Base-by-base conservation (phyloP, 192 early-diverging fungal genomes). In the Coemansia reversa region DNA sequence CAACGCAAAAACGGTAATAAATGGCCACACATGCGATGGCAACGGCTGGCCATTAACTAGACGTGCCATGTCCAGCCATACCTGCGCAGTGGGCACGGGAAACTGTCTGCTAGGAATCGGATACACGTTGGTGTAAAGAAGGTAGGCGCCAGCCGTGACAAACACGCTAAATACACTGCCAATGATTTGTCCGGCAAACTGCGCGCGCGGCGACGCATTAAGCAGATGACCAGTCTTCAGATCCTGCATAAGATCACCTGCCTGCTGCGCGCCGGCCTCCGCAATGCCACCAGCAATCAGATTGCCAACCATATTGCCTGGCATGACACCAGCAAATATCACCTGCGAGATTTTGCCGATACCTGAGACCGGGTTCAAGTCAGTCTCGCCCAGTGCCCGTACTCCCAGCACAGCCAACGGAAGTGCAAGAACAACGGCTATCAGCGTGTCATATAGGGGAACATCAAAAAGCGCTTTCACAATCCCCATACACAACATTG, bases 311-410 rank as follows among this genome's bases (percentile, higher is more conserved):
- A 91, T 81, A 6, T 83, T 83, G 5, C 89, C 89, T 4, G 90
- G 88, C 51, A 89, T 83, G 12, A 92, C 67, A 28, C 85, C 89
- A 6, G 90, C 91, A 83, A 94, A 93, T 25, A 91, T 76, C 30
- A 94, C 86, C 74, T 94, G 93, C 23, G 88, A 89, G 24, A 92
- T 86, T 66, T 94, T 94, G 30, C 88, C 92, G 48, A 94, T 90
- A 35, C 91, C 89, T 12, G 86, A 86, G 12, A 92, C 89, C 0
- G 92, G 92, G 69, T 93, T 93, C 60, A 92, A 61, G 63, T 95
- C 93, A 0, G 92, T 94, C 11, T 89, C 88, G 25, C 92, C 93
- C 48, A 92, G 53, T 0, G 91, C 87, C n/a, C 92, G 86, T 7
- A 94, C 87, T 18, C 91, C 93, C 20, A 95, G 80, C 12, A 95